Evolutionary conservation across 192 early-diverging fungal genomes (phyloP).

Genomic region (Mortierella claussenii): DNA sequence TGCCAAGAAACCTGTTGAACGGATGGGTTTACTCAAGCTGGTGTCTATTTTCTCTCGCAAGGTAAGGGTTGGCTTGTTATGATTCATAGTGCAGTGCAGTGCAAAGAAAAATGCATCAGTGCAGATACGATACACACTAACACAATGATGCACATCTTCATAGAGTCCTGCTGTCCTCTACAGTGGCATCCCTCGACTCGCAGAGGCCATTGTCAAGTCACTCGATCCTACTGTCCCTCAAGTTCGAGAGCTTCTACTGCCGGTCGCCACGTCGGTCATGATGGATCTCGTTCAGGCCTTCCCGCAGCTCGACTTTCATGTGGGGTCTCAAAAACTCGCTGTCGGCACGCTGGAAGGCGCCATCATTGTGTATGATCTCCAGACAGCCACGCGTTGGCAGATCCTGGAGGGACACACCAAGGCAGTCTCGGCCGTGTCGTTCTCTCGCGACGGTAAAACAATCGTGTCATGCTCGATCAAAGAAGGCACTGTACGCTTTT

Average conservation of each 20-base stretch:
- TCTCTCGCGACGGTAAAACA: conserved; percentile 82
- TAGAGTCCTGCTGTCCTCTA: conserved; percentile 78
- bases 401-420: conserved; percentile 83
- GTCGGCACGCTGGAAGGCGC: conserved; percentile 82
- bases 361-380: conserved; percentile 81
- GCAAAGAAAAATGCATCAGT: too few species aligned
- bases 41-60: conserved; percentile 80
- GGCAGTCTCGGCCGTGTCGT: conserved; percentile 73
- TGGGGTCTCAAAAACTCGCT: conserved; percentile 76
- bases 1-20: conserved; percentile 67
- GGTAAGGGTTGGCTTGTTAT: conserved; percentile 53
- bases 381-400: conserved; percentile 80
- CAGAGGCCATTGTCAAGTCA: conserved; percentile 84
- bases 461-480: conserved; percentile 77
- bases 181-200: conserved; percentile 66
- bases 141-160: not conserved
- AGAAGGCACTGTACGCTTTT: conserved; percentile 77
- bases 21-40: conserved; percentile 69
- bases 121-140: not conserved
- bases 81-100: too few species aligned
- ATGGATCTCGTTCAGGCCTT: conserved; percentile 74
- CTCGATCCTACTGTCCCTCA: conserved; percentile 82
- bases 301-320: conserved; percentile 81
- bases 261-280: conserved; percentile 64
- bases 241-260: conserved; percentile 75